phyloP scores from a whole-genome alignment of 768 basidiomycete genomes.

The Leccinum truebloodii region DNA sequence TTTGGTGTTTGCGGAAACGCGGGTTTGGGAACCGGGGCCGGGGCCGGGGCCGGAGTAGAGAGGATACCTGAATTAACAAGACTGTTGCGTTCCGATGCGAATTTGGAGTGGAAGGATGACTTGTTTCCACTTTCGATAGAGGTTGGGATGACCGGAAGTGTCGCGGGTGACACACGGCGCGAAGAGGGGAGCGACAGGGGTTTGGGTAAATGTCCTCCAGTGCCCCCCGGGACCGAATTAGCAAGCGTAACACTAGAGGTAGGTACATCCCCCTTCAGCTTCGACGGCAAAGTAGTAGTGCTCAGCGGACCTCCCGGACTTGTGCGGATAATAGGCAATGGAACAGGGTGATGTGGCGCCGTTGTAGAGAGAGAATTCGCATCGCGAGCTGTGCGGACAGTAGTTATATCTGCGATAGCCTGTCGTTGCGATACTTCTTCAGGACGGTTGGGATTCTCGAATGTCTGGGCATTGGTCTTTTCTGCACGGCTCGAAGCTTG shows the following conservation, averaged over 20 bases:
- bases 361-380: not conserved
- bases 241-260: slow-evolving; percentile 24
- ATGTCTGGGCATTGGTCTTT: not conserved
- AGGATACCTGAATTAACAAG: not conserved
- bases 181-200: slow-evolving; percentile 1
- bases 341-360: not conserved
- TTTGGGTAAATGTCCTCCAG: slow-evolving; percentile 5
- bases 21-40: slow-evolving; percentile 12
- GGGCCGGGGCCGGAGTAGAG: slow-evolving; percentile 2
- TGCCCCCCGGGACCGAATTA: not conserved
- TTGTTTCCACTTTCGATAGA: slow-evolving; percentile 16
- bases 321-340: not conserved
- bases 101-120: slow-evolving; percentile 9
- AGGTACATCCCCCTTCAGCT: slow-evolving; percentile 5
- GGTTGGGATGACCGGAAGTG: slow-evolving; percentile 10
- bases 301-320: slow-evolving; percentile 2
- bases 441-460: not conserved
- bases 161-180: not conserved
- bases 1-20: slow-evolving; percentile 22
- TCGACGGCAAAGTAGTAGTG: not conserved
- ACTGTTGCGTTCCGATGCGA: slow-evolving; percentile 18
- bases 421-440: slow-evolving; percentile 16
- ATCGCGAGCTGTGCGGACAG: slow-evolving; percentile 26
- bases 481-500: slow-evolving; percentile 1
- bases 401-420: slow-evolving; percentile 27